Percentiles rank a stretch among this genome's conserved stretches.
phyloP scores from a whole-genome alignment of 2,329 filamentous ascomycete species.

The Epicoccum sorghinum region DNA sequence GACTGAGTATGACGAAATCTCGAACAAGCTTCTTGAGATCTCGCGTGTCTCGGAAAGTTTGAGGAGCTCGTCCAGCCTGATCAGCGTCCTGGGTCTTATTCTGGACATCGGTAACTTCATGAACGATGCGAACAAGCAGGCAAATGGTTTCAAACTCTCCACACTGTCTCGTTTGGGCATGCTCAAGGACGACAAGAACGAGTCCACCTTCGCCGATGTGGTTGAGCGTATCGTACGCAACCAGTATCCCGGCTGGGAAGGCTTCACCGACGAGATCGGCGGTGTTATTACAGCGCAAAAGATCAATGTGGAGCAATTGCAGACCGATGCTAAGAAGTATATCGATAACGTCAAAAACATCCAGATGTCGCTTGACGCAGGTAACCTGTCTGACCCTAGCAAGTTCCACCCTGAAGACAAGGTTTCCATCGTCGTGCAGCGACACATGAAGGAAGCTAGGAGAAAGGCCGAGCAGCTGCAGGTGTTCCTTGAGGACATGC shows the following conservation, averaged over 20 bases:
- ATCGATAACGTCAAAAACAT: constrained; percentile 95
- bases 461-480: constrained; percentile 96
- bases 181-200: constrained; percentile 99
- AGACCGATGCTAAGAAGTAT: constrained; percentile 85
- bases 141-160: constrained; percentile 95
- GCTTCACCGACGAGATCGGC: constrained; percentile 81
- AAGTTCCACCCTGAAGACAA: constrained; percentile 98
- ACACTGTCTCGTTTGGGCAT: constrained; percentile 91
- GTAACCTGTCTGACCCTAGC: constrained; percentile 94
- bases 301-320: constrained; percentile 92
- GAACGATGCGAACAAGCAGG: constrained; percentile 99
- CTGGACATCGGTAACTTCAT: constrained; percentile 99
- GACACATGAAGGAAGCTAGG: constrained; percentile 94
- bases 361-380: constrained; percentile 87
- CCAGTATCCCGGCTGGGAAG: constrained; percentile 95
- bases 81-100: constrained; percentile 95
- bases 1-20: constrained; percentile 88
- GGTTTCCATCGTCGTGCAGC: constrained; percentile 87
- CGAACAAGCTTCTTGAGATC: constrained; percentile 82
- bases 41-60: constrained; percentile 86
- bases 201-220: constrained; percentile 92
- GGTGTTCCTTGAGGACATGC: constrained; percentile 92
- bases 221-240: constrained; percentile 96
- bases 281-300: constrained; percentile 83
- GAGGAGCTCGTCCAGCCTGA: constrained; percentile 87